A percentile compares a stretch with the other conserved stretches of the same genome.
Conservation (phyloP, 495 filamentous ascomycete genomes). For the Chaetomium tenue region DNA sequence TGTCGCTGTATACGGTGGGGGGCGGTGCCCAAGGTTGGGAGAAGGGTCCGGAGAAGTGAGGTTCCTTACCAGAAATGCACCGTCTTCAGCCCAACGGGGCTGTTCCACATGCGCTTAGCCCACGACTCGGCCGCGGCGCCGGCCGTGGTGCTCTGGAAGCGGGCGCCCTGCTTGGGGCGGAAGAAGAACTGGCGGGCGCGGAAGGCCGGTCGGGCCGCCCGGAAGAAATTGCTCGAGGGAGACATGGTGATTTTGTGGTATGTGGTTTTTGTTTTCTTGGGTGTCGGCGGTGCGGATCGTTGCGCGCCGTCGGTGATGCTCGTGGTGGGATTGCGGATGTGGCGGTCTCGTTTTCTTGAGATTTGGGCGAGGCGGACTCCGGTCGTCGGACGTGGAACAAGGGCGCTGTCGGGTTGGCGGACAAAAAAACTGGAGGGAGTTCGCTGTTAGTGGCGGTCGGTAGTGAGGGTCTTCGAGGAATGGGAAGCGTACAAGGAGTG, state of each 20-base stretch:
- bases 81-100: constrained; percentile 85
- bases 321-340: not conserved
- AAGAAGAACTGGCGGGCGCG: constrained; percentile 49
- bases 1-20: no score
- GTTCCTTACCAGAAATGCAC: constrained; percentile 84
- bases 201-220: constrained; percentile 53
- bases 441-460: not conserved
- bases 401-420: not conserved
- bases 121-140: constrained; percentile 53
- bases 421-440: not conserved
- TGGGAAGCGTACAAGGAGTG: constrained; percentile 19
- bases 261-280: not conserved
- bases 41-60: not conserved
- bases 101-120: constrained; percentile 77
- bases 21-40: not conserved
- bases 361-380: constrained; percentile 5
- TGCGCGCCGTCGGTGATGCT: not conserved
- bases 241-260: constrained; percentile 28
- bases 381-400: constrained; percentile 16
- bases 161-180: constrained; percentile 52
- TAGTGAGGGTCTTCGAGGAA: not conserved
- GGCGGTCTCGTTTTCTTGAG: constrained; percentile 8
- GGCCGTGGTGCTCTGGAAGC: constrained; percentile 64
- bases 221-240: constrained; percentile 42
- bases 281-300: not conserved